Evolutionary conservation across 176 grass and related monocot genomes (phyloP), one percentile per base, ranked within the genome.

Genomic region (Neostapfia colusana): DNA sequence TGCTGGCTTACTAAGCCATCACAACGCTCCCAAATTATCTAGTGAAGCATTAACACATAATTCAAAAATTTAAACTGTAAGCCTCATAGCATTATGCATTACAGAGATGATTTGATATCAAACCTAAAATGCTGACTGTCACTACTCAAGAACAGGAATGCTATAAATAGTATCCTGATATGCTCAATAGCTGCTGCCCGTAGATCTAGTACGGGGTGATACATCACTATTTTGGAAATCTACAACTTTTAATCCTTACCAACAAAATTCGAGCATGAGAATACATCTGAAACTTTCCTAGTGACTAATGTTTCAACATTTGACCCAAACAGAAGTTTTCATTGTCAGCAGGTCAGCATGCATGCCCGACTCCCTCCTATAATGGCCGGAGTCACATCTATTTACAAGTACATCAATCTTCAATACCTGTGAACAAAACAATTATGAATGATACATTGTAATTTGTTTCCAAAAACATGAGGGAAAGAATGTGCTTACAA

Each of bases 291-390:
- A 51, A 79, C 61, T 60, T 60, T 59, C 15, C 55, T 58, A 58
- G 8, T 26, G 21, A 58, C n/a, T 56, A 61, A 51, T 54, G 18
- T 54, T 54, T 54, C 51, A 54, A 21, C 21, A 21, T 10, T 54
- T 54, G 51, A 21, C 21, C 20, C 20, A 9, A 54, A 54, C 18
- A 54, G 51, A 54, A 54, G 8, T 54, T n/a, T 18, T 54, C 20
- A 69, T 74, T 74, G 24, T 63, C 75, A 53, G 20, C 71, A 55
- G 8, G 14, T 79, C 72, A 83, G 69, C 24, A 37, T 69, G 51
- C 62, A 79, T 68, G 75, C n/a, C 49, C 16, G 42, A 41, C 53
- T 73, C 23, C 24, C 67, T 83, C 25, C 71, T 76, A 34, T 10
- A 73, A 67, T 58, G 8, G 14, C 46, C 20, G 6, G 63, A 76